A percentile compares a stretch with the other conserved stretches of the same genome.
phyloP scores from a whole-genome alignment of 179 eudicot species.

The Sideroxylon spinosum region DNA sequence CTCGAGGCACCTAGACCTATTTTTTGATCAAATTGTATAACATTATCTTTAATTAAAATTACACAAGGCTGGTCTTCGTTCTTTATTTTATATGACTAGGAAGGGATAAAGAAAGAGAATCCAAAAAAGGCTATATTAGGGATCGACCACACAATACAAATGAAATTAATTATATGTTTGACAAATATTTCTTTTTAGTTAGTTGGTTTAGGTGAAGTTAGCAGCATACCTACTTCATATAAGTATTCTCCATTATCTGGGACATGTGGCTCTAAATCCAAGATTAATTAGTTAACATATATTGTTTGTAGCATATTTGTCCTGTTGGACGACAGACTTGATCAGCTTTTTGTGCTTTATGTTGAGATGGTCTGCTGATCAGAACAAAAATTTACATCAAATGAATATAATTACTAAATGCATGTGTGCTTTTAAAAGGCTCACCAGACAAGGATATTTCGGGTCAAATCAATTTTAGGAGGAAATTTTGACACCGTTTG shows the following conservation, averaged over 20 bases:
- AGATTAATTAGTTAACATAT: neutral
- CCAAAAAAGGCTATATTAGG: constrained; percentile 21
- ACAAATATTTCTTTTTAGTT: neutral
- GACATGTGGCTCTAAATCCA: neutral
- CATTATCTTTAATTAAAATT: too few relatives aligned
- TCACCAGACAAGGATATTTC: too few relatives aligned
- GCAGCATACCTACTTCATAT: neutral
- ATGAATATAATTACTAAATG: neutral
- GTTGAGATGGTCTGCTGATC: neutral
- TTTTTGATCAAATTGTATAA: too few relatives aligned
- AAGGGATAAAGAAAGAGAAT: constrained; percentile 25
- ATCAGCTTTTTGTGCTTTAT: constrained; percentile 3
- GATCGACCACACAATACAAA: constrained; percentile 1
- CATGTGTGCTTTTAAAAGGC: neutral
- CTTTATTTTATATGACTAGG: neutral
- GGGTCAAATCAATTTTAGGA: too few relatives aligned
- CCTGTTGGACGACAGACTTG: neutral
- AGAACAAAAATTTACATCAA: neutral
- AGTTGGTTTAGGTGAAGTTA: constrained; percentile 20
- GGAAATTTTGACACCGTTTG: too few relatives aligned
- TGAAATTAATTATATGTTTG: neutral
- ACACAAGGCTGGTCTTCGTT: too few relatives aligned
- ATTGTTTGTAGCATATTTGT: neutral
- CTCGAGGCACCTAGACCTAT: too few relatives aligned
- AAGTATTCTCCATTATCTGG: neutral